Percentiles rank a stretch among this genome's conserved stretches.
Evolutionary conservation across 306 rosid genomes (phyloP).

Genomic region (Corylus avellana): DNA sequence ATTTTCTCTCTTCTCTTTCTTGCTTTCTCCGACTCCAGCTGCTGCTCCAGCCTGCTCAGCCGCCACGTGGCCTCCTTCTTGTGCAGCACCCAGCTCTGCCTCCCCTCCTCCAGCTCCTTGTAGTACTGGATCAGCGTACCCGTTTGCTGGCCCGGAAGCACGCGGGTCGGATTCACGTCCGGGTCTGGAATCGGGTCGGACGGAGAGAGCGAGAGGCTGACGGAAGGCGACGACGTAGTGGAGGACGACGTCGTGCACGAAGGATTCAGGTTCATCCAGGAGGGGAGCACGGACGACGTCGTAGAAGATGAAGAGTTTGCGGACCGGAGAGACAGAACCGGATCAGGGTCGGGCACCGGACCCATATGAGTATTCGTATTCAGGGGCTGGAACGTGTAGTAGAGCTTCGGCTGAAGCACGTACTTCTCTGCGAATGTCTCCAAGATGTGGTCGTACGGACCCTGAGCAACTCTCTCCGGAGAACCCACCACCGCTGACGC

Average conservation of each 20-base stretch:
- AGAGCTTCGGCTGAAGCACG: conserved; percentile 39
- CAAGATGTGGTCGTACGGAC: conserved; percentile 51
- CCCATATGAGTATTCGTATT: background rate
- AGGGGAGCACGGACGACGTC: conserved; percentile 30
- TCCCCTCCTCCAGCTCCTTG: conserved; percentile 47
- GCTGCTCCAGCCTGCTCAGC: conserved; percentile 51
- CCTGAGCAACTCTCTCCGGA: conserved; percentile 39
- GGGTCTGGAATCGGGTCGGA: conserved; percentile 33
- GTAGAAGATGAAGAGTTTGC: conserved; percentile 12
- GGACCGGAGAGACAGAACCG: conserved; percentile 42
- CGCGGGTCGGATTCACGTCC: conserved; percentile 22
- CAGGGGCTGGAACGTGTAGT: conserved; percentile 17
- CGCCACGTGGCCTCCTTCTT: conserved; percentile 55
- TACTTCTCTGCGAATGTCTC: conserved; percentile 57
- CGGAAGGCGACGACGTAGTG: conserved; percentile 43
- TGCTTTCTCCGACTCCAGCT: conserved; percentile 51
- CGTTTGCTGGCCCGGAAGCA: conserved; percentile 24
- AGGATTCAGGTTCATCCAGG: conserved; percentile 39
- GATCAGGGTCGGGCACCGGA: conserved; percentile 33
- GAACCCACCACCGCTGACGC: conserved; percentile 4
- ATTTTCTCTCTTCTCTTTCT: conserved; percentile 44
- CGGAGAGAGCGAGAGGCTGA: conserved; percentile 43
- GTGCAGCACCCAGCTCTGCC: conserved; percentile 44
- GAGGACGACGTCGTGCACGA: conserved; percentile 30
- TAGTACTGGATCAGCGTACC: conserved; percentile 29